Conservation (phyloP, 768 basidiomycete species). For the Clavaria fumosa region DNA sequence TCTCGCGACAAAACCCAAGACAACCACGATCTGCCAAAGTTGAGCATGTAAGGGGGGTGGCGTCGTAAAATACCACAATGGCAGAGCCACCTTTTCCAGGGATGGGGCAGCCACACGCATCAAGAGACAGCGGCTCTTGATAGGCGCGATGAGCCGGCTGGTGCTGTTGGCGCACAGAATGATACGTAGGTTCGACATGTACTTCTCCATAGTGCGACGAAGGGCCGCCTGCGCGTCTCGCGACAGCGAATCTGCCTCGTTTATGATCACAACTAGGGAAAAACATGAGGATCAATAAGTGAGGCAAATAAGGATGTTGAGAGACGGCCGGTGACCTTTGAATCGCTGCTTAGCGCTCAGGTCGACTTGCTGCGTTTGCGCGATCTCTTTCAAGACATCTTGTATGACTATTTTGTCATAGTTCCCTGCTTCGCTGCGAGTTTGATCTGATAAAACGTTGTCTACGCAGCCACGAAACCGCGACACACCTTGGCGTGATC, state of each 20-base stretch:
- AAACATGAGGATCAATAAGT: neutral
- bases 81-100: conserved; percentile 60
- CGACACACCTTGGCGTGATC: conserved; percentile 78
- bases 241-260: conserved; percentile 89
- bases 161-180: conserved; percentile 95
- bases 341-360: conserved; percentile 89
- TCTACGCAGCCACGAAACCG: neutral
- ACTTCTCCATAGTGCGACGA: conserved; percentile 97
- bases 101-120: conserved; percentile 86
- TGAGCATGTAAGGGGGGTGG: too few relatives aligned
- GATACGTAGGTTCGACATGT: conserved; percentile 94
- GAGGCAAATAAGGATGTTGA: neutral
- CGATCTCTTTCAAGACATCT: conserved; percentile 94
- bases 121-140: conserved; percentile 87
- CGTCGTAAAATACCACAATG: too few relatives aligned
- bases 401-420: conserved; percentile 93
- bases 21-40: too few relatives aligned
- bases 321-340: conserved; percentile 48
- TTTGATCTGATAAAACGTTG: neutral
- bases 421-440: conserved; percentile 78
- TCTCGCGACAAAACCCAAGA: too few relatives aligned
- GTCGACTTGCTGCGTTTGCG: conserved; percentile 97
- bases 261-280: conserved; percentile 82
- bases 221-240: conserved; percentile 96
- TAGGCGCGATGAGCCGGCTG: conserved; percentile 89